These are phyloP conservation scores for Phoenix roebelenii DNA, from an alignment of 176 grass and related monocot species.

Conservation along the genomic window DNA sequence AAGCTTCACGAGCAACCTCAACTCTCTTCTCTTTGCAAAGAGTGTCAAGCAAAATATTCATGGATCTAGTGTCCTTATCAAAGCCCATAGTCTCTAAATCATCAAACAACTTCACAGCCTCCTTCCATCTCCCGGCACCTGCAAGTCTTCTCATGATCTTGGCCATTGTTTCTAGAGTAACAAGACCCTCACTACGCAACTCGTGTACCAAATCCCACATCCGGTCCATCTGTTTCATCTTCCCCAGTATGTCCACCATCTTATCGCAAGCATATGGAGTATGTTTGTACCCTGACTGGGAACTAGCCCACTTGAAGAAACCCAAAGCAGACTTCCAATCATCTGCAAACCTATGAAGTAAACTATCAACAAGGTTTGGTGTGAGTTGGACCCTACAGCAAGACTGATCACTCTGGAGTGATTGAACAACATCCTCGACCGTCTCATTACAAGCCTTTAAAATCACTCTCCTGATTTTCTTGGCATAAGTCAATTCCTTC, in stretches of 20 bases:
- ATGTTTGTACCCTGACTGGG: conserved; percentile 42
- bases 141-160: conserved; percentile 82
- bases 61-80: conserved; percentile 48
- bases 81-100: conserved; percentile 55
- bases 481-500: conserved; percentile 27
- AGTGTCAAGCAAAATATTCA: conserved; percentile 73
- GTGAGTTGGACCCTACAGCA: conserved; percentile 36
- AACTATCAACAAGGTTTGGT: conserved; percentile 40
- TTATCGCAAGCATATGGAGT: conserved; percentile 42
- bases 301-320: conserved; percentile 70
- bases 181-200: conserved; percentile 32
- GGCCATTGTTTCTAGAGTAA: conserved; percentile 48
- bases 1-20: conserved; percentile 47
- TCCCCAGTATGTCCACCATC: conserved; percentile 80
- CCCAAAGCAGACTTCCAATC: conserved; percentile 79
- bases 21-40: conserved; percentile 85
- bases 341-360: conserved; percentile 59
- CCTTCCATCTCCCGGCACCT: conserved; percentile 62
- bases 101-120: conserved; percentile 48
- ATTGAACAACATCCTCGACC: conserved; percentile 45
- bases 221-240: conserved; percentile 62
- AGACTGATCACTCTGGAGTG: conserved; percentile 30
- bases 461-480: conserved; percentile 43
- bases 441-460: conserved; percentile 28
- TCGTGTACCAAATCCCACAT: conserved; percentile 72